These are phyloP conservation scores for Pythium monospermum DNA, from an alignment of 352 stramenopile species.

Conservation along the genomic window DNA sequence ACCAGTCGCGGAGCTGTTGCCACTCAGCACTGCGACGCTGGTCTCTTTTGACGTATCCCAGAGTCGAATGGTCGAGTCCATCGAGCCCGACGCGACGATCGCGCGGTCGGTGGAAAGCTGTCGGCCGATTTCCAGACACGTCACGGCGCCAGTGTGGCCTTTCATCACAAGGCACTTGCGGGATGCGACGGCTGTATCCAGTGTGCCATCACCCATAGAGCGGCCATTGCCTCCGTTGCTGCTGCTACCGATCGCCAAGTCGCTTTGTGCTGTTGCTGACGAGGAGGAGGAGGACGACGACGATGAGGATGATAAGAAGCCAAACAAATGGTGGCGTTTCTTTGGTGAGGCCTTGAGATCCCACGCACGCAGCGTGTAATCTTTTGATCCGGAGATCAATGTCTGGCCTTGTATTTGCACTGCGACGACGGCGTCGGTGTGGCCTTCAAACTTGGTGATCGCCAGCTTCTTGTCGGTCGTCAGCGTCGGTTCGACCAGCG, in stretches of 20 bases:
- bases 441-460: conserved; percentile 39
- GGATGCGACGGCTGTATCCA: conserved; percentile 54
- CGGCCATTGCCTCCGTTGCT: not conserved
- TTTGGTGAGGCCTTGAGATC: conserved; percentile 56
- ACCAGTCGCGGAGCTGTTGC: not conserved
- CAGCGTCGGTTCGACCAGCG: conserved; percentile 32
- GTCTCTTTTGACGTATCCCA: conserved; percentile 69
- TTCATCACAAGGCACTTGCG: conserved; percentile 58
- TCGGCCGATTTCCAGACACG: conserved; percentile 67
- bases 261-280: conserved; percentile 13
- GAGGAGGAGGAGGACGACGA: not conserved
- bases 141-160: conserved; percentile 56
- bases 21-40: conserved; percentile 42
- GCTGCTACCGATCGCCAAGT: not conserved
- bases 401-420: conserved; percentile 56
- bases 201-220: conserved; percentile 12
- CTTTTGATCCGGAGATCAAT: conserved; percentile 62
- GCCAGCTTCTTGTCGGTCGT: conserved; percentile 26
- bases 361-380: conserved; percentile 71
- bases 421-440: conserved; percentile 45
- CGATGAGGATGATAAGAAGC: conserved; percentile 43
- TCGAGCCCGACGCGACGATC: conserved; percentile 60
- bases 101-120: conserved; percentile 52
- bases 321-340: conserved; percentile 48
- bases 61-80: conserved; percentile 63